Base-by-base conservation (phyloP, 257 asterid genomes). In the Solanum pimpinellifolium region DNA sequence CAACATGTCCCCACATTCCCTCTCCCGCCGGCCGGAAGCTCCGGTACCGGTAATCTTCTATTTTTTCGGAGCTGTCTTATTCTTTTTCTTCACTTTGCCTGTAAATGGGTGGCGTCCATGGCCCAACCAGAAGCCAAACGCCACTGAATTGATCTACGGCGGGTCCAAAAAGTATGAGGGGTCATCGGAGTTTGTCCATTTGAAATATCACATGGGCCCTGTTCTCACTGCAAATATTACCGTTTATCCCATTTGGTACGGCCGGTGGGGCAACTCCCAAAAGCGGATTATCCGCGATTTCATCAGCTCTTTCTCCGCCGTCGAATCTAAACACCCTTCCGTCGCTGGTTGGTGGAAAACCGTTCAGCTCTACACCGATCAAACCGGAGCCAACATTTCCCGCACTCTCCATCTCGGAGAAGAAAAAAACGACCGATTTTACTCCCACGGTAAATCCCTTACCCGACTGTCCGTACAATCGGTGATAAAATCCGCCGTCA, bases 181-280 rank as follows among this genome's bases (percentile, higher is more conserved):
- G 85, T 95, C 99, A 29, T 94, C 98, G 86, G 95, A 94, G 49
- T 94, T 96, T 25, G 96, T 95, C 18, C 86, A 94, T 42, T 23
- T 96, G 42, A 95, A 83, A 83, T 96, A 96, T 94, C 98, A 96
- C 91, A 96, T 95, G 98, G 99, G 99, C 78, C 98, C 98, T 27
- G 94, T 96, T 84, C 96, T 96, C 82, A 93, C 97, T 78, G 93
- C 94, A 1, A 91, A 93, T 65, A 94, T 96, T 83, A 95, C 98
- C 56, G 94, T 95, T 4, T 93, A 93, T 90, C 98, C 98, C 7
- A 95, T 96, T 8, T 96, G 99, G 99, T 96, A 96, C 92, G 99
- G 98, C 73, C 65, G 49, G 2, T 96, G 99, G 99, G 88, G 70
- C 46, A 88, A 59, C 9, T 86, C 95, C 9, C 98, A 95, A 88